Evolutionary conservation across 768 basidiomycete genomes (phyloP), one percentile per base, ranked within the genome.

Genomic region (Sarcodon aspratus): DNA sequence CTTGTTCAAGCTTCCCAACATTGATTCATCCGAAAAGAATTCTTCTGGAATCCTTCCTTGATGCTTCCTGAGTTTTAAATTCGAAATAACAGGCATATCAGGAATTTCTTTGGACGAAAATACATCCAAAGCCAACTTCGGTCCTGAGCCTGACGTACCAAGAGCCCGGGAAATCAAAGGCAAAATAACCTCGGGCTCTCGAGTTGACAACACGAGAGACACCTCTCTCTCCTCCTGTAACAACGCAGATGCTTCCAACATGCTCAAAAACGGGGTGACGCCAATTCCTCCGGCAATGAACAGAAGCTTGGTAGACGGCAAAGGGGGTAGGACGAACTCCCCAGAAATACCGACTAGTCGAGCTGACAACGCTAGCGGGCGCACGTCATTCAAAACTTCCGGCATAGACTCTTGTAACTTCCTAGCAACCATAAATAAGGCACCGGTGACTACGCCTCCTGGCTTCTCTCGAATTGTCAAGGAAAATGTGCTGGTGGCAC

Each of bases 271-370:
- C 0, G 79, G 80, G 13, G 81, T 82, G 15, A 82, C 44, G 3
- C 81, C 80, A 36, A 83, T 81, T 0, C 80, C 80, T 18, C 78
- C 80, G 1, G 78, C 79, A n/a, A 78, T 61, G 78, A 77, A 81
- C 27, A 80, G 59, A 31, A 78, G 55, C 33, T 64, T 64, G 8
- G 49, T 35, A 27, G 56, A 32, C 32, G 40, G 3, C 12, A 18
- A 36, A 15, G 5, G 34, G 50, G 54, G 50, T 4, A 78, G 62
- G 7, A 63, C 59, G 50, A 81, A 82, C 5, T 72, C 68, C 4
- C 81, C 82, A 0, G 62, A 69, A 32, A 82, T 60, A 2, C 81
- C 79, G 2, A 75, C 63, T 8, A 81, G 63, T n/a, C 65, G 60
- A 13, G 77, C 70, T 3, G 48, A 57, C 37, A 81, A 55, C 9